phyloP scores from a whole-genome alignment of 805 yeast species.

The Scheffersomyces spartinae region DNA sequence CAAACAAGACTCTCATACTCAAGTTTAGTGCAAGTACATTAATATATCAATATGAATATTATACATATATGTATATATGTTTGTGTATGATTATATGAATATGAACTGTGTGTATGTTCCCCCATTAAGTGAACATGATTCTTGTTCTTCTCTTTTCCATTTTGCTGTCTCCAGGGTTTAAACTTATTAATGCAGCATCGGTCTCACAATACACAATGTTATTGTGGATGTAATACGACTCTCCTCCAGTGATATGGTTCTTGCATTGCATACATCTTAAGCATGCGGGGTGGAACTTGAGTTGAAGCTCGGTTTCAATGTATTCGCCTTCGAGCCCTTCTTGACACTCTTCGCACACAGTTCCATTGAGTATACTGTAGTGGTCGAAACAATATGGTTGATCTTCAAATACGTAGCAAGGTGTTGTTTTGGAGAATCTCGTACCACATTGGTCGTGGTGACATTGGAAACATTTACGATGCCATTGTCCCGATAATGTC shows the following conservation, averaged over 20 bases:
- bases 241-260: conserved; percentile 36
- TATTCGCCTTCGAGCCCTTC: conserved; percentile 85
- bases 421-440: conserved; percentile 45
- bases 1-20: background rate
- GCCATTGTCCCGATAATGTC: conserved; percentile 94
- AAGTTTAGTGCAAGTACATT: background rate
- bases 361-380: conserved; percentile 63
- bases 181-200: too few species aligned
- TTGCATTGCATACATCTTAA: conserved; percentile 57
- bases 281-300: conserved; percentile 69
- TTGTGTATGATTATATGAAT: background rate
- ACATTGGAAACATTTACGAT: conserved; percentile 76
- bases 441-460: conserved; percentile 38
- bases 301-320: conserved; percentile 59
- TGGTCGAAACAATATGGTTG: conserved; percentile 74
- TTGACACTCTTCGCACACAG: conserved; percentile 62
- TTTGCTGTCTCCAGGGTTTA: too few species aligned
- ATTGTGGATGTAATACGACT: conserved; percentile 40
- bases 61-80: background rate
- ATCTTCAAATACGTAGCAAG: conserved; percentile 70
- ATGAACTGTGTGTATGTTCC: background rate
- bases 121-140: conserved; percentile 21
- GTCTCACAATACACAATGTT: conserved; percentile 41
- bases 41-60: background rate
- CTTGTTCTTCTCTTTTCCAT: conserved; percentile 35